Conservation (phyloP, 1,284 basidiomycete species). For the Cerrena zonata region DNA sequence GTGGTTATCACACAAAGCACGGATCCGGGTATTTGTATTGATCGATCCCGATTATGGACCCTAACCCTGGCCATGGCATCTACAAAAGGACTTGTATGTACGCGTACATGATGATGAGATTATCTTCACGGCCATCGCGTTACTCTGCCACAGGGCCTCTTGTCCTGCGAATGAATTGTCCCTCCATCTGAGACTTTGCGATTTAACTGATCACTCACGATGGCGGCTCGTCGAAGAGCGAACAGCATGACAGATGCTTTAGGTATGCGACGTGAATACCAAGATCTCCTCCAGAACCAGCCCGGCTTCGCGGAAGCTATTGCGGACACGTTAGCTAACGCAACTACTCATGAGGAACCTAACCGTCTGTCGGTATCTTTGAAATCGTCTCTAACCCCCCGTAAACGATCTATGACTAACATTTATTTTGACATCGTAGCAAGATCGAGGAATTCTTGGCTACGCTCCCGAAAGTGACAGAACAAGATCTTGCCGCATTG, state of each 20-base stretch:
- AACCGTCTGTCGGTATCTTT: background rate
- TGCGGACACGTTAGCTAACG: background rate
- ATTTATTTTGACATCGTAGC: background rate
- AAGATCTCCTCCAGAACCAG: background rate
- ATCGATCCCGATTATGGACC: background rate
- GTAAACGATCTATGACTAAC: background rate
- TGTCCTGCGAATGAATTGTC: no score
- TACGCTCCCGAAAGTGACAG: constrained; percentile 38
- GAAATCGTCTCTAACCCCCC: no score
- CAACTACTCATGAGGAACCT: background rate
- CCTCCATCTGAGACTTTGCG: background rate
- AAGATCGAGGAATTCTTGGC: constrained; percentile 27
- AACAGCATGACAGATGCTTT: constrained; percentile 6
- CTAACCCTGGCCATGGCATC: background rate
- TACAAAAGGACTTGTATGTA: background rate
- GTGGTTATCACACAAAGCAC: no score
- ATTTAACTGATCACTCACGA: background rate
- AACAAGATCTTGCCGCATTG: constrained; percentile 34
- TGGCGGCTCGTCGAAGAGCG: background rate
- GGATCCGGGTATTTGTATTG: background rate
- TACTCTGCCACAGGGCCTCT: no score
- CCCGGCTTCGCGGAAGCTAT: background rate
- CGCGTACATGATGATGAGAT: no score
- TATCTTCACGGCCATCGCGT: no score
- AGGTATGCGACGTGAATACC: background rate